Evolutionary conservation across 768 basidiomycete genomes (phyloP), one percentile per base, ranked within the genome.

Genomic region (Pleurotus ostreatus): DNA sequence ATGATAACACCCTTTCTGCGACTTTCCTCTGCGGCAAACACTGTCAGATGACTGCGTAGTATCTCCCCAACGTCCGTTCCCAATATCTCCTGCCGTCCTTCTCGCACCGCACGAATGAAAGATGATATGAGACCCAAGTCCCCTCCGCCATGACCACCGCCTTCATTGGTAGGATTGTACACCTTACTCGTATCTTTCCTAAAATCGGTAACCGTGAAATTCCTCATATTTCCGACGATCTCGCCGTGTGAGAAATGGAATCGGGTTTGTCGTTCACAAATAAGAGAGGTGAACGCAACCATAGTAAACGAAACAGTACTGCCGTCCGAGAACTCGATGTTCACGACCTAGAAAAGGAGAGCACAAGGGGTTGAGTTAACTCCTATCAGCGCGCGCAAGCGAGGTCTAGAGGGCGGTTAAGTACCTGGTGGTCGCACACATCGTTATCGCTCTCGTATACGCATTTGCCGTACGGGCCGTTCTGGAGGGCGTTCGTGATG

Each of bases 231-330:
- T 23, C 93, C 93, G n/a, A 94, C 77, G 51, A 95, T 85, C 71
- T 94, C 93, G 4, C 93, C 93, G 56, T 90, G 80, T 2, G 86
- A 85, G 63, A 94, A 94, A 67, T 94, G 92, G 65, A 94, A 73
- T 12, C 89, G 81, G 4, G 89, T 86, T 63, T 91, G 85, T n/a
- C 93, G 86, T 34, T 89, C 78, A 68, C 93, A 94, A 45, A 93
- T 80, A 43, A 80, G 73, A n/a, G 81, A 78, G 0, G 90, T 89
- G 65, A 84, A 89, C 11, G 93, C 93, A 47, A 92, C 80, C 91
- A 95, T 93, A 16, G 93, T 94, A 68, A 95, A 89, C 0, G 89
- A 89, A 11, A 81, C 89, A 0, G 93, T 94, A 25, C 82, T 77
- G 13, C 92, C 91, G 49, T 84, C 83, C 5, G 86, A 84, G 67